A percentile compares a stretch with the other conserved stretches of the same genome.
Conservation (phyloP, 345 rosid genomes). For the Jatropha curcas region DNA sequence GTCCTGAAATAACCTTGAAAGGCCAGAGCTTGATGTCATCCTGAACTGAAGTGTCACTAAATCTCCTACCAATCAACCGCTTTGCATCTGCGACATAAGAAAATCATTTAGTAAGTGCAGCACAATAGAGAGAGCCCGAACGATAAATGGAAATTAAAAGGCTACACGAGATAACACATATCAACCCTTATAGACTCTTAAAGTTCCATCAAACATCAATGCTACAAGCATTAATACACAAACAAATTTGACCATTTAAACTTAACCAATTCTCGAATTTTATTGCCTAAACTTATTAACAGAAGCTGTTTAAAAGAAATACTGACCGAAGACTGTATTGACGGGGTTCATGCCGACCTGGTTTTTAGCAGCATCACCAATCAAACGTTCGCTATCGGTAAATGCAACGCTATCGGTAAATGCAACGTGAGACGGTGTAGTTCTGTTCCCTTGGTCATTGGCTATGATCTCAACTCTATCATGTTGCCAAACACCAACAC, state of each 20-base stretch:
- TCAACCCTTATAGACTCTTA: too few relatives aligned
- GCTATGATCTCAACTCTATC: constrained; percentile 34
- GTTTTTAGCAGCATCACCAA: constrained; percentile 42
- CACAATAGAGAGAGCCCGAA: neutral
- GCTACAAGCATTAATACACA: too few relatives aligned
- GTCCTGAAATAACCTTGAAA: constrained; percentile 20
- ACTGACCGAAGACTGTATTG: constrained; percentile 34
- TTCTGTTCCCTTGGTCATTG: constrained; percentile 35
- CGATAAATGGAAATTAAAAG: too few relatives aligned
- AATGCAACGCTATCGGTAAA: too few relatives aligned
- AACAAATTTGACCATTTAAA: neutral
- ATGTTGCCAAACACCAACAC: constrained; percentile 38
- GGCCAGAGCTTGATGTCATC: constrained; percentile 24
- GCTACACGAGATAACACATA: too few relatives aligned
- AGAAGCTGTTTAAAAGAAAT: neutral
- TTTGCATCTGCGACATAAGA: constrained; percentile 20
- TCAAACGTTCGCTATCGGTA: constrained; percentile 32
- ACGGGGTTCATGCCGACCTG: constrained; percentile 38
- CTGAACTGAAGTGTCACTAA: constrained; percentile 20
- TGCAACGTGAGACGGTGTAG: constrained; percentile 40
- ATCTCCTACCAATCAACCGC: constrained; percentile 26
- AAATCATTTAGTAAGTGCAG: too few relatives aligned
- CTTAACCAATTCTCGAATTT: too few relatives aligned
- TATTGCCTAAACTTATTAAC: too few relatives aligned
- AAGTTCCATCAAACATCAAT: too few relatives aligned